Evolutionary conservation across 495 filamentous ascomycete genomes (phyloP).

Genomic region (Ramalina peruviana): DNA sequence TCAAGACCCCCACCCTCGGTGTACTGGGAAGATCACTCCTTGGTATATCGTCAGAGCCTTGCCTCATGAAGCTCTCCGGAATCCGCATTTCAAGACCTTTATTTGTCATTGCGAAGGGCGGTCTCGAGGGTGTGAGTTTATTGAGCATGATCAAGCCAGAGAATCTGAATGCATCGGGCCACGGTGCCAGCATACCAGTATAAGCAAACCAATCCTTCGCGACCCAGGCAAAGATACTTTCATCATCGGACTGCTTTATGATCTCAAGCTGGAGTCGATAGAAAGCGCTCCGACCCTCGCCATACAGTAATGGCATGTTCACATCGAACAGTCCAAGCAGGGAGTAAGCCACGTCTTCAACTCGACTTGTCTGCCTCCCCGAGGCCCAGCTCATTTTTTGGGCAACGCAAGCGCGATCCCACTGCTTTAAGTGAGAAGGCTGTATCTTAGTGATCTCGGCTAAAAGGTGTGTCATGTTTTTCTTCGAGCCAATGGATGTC

Average conservation of each 20-base stretch:
- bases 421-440: not conserved
- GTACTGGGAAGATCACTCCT: no score
- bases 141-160: not conserved
- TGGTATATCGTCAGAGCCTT: not conserved
- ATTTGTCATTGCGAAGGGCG: conserved; percentile 6
- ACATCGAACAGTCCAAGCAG: conserved; percentile 21
- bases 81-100: conserved; percentile 1
- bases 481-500: conserved; percentile 16
- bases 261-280: conserved; percentile 19
- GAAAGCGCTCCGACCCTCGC: conserved; percentile 21
- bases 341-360: conserved; percentile 22
- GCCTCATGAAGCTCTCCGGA: not conserved
- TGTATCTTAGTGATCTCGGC: conserved; percentile 17
- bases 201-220: no score
- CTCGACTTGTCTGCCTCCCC: conserved; percentile 14
- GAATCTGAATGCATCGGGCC: no score
- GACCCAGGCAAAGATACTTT: conserved; percentile 16
- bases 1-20: no score
- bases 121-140: not conserved
- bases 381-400: conserved; percentile 20
- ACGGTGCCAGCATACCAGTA: not conserved
- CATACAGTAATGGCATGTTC: conserved; percentile 23
- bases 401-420: conserved; percentile 2
- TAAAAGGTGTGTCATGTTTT: conserved; percentile 8
- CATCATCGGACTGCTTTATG: conserved; percentile 11